Conservation (phyloP, 2,329 filamentous ascomycete species). For the Grosmannia penicillata region DNA sequence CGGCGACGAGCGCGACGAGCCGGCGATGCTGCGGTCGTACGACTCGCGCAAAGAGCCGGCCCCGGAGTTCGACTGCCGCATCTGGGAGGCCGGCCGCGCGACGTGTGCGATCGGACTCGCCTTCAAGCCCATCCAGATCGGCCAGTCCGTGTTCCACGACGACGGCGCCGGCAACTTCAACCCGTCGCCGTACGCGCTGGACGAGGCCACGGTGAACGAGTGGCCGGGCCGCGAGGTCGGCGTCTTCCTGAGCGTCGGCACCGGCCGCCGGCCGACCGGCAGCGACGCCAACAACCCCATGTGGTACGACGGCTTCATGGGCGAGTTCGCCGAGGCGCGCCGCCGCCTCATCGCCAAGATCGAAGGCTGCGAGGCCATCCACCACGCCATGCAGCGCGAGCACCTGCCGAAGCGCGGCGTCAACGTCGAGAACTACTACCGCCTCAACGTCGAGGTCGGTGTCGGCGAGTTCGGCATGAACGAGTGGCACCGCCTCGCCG, state of each 20-base stretch:
- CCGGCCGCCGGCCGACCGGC: slow-evolving; percentile 59
- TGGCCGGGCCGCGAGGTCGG: slow-evolving; percentile 91
- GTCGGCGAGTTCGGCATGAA: slow-evolving; percentile 98
- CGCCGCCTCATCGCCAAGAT: slow-evolving; percentile 79
- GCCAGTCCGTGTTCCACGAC: slow-evolving; percentile 86
- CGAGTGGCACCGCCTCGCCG: slow-evolving; percentile 85
- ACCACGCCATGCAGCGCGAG: slow-evolving; percentile 71
- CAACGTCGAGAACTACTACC: slow-evolving; percentile 81
- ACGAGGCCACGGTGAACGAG: slow-evolving; percentile 83
- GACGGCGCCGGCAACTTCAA: slow-evolving; percentile 89
- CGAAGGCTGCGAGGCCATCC: slow-evolving; percentile 84
- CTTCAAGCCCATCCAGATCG: slow-evolving; percentile 91
- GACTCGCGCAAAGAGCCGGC: slow-evolving; percentile 85
- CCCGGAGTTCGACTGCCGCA: slow-evolving; percentile 83
- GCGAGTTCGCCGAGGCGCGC: slow-evolving; percentile 82
- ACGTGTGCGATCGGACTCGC: slow-evolving; percentile 82
- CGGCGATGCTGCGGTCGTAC: slow-evolving; percentile 77
- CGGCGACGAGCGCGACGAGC: slow-evolving; percentile 45
- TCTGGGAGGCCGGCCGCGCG: slow-evolving; percentile 95
- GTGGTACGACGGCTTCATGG: slow-evolving; percentile 91
- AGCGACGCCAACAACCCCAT: slow-evolving; percentile 57
- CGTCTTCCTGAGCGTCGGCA: slow-evolving; percentile 88
- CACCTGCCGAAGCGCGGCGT: slow-evolving; percentile 65
- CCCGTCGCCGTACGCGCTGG: slow-evolving; percentile 67
- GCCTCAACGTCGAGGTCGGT: slow-evolving; percentile 91